Conservation (phyloP, 768 basidiomycete species). For the Lentinula lateritia region DNA sequence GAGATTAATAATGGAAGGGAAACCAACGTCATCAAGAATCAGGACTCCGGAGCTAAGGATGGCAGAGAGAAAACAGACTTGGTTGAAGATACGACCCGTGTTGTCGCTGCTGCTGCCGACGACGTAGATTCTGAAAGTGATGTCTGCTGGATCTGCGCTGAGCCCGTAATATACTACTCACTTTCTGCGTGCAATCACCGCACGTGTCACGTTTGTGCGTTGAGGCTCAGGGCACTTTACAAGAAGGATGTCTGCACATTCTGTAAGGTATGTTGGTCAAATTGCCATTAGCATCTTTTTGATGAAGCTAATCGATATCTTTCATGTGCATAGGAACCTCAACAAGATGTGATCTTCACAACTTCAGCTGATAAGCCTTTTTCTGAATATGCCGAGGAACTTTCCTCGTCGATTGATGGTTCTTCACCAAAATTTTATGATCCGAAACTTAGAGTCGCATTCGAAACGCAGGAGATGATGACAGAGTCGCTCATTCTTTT, state of each 20-base stretch:
- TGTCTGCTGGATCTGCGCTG: conserved; percentile 92
- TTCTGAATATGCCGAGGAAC: conserved; percentile 48
- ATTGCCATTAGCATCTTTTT: background rate
- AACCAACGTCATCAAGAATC: background rate
- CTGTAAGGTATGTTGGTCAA: conserved; percentile 68
- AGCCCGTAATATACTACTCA: conserved; percentile 86
- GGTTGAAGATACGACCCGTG: background rate
- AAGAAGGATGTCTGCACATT: conserved; percentile 93
- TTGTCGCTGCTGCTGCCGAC: background rate
- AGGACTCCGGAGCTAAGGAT: background rate
- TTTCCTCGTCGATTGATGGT: conserved; percentile 27
- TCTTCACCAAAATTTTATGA: conserved; percentile 46
- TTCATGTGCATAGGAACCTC: conserved; percentile 49
- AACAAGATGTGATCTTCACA: conserved; percentile 73
- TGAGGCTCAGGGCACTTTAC: conserved; percentile 86
- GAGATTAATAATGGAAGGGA: background rate
- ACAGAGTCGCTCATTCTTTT: conserved; percentile 88
- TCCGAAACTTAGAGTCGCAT: conserved; percentile 67
- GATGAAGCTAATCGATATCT: background rate
- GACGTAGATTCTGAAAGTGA: conserved; percentile 10
- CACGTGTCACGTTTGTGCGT: conserved; percentile 91
- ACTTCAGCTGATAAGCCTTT: conserved; percentile 56
- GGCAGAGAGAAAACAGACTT: background rate
- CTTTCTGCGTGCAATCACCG: conserved; percentile 89
- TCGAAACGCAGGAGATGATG: conserved; percentile 93